These are phyloP conservation scores for Galeopsis tetrahit DNA, from an alignment of 257 asterid genomes.

Conservation along the genomic window DNA sequence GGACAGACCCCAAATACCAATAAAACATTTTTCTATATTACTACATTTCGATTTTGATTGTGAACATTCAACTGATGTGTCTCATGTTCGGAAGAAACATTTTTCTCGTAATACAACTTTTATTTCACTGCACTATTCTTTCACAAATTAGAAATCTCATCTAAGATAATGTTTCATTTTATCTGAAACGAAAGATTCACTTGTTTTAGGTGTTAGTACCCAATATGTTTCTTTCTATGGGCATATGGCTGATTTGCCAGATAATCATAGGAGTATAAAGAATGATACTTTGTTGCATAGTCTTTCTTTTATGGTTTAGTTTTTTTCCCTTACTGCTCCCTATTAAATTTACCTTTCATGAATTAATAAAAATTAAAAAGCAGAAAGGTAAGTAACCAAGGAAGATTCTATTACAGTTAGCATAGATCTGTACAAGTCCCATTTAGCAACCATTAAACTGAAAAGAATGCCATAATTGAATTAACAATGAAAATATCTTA, in stretches of 20 bases:
- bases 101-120: constrained; percentile 10
- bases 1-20: constrained; percentile 18
- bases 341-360: background rate
- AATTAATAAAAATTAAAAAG: background rate
- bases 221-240: background rate
- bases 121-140: constrained; percentile 19
- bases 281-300: background rate
- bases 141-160: background rate
- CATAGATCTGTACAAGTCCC: background rate
- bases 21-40: constrained; percentile 14
- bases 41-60: constrained; percentile 14
- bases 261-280: background rate
- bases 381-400: background rate
- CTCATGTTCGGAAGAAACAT: constrained; percentile 19
- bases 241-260: constrained; percentile 13
- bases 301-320: background rate
- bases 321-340: background rate
- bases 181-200: background rate
- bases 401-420: background rate
- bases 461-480: background rate
- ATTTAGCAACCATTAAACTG: constrained; percentile 11
- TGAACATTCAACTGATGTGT: constrained; percentile 12
- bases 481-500: background rate
- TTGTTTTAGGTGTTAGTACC: constrained; percentile 17
- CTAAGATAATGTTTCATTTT: constrained; percentile 1